Evolutionary conservation across 2,329 filamentous ascomycete genomes (phyloP).

Genomic region (Colletotrichum sp.): DNA sequence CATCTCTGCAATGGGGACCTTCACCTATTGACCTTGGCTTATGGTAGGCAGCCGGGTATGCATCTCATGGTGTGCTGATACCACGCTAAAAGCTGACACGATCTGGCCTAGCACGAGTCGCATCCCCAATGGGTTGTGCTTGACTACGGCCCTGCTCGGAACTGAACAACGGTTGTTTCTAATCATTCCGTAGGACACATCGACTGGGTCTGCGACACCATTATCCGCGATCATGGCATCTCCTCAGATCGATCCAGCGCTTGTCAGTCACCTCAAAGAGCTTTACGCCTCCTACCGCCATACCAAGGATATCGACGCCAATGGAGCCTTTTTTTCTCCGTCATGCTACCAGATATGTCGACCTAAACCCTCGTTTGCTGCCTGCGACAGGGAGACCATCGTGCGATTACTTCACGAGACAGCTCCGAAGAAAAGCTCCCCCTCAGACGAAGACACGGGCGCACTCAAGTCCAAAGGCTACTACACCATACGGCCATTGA

Average conservation of each 20-base stretch:
- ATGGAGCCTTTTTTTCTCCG: neutral
- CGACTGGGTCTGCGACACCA: neutral
- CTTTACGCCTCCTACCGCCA: conserved; percentile 5
- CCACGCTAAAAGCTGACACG: conserved; percentile 4
- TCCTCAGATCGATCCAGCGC: neutral
- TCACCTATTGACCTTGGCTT: neutral
- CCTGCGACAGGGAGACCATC: conserved; percentile 26
- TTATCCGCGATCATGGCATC: neutral
- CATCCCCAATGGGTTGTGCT: neutral
- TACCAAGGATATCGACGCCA: neutral
- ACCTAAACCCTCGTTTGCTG: conserved; percentile 26
- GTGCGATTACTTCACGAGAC: conserved; percentile 26
- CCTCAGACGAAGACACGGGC: neutral
- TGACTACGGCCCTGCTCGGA: neutral
- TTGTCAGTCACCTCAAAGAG: neutral
- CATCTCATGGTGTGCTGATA: neutral
- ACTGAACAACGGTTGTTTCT: neutral
- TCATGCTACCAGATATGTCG: conserved; percentile 27
- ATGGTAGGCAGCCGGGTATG: neutral
- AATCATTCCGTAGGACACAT: neutral
- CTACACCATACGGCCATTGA: conserved; percentile 24
- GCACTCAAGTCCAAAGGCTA: neutral
- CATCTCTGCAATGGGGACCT: neutral
- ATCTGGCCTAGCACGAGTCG: neutral
- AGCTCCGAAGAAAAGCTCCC: neutral